Base-by-base conservation (phyloP, 2,329 filamentous ascomycete species). In the Chaetomium sp. region DNA sequence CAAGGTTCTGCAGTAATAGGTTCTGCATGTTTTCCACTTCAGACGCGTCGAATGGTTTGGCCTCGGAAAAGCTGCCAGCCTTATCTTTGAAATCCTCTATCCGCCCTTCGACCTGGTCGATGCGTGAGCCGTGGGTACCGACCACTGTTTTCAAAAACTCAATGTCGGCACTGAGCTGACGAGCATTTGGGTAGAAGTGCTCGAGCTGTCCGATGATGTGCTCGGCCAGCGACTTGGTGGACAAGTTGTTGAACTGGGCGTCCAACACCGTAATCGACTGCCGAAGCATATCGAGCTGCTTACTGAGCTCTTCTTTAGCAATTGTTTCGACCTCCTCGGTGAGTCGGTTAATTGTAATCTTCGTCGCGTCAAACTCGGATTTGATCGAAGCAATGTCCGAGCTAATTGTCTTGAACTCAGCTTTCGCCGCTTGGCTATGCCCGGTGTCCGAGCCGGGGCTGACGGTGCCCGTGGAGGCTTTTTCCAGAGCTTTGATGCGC, bases 171-270 rank as follows among this genome's bases (percentile, higher is more conserved):
- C 13, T 6, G 5, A 71, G 31, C 54, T 70, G 60, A 10, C 60
- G 47, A 2, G 60, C 33, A 12, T 63, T 69, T 1, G 75, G 73
- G 27, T 72, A 74, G 1, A 76, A 27, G 2, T 69, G 63, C 49
- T 75, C 73, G 31, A 82, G 72, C 13, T 79, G 72, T 0, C 72
- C 72, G 4, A 80, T 68, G 9, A 85, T 80, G 1, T 73, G 73
- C 6, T 76, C 73, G 16, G 78, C 79, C 29, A 84, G 72, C 1
- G 74, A 69, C 54, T 76, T 79, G 1, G 82, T 81, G 23, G 72
- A 77, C 8, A 87, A 72, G 67, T 83, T 84, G 62, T 79, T 80
- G 65, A 79, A 85, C 65, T 82, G 83, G 0, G 65, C 62, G 69
- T 83, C 79, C 8, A 87, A 68, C 0, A 76, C 71, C 23, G 69